Conservation (phyloP, 73 alveolate genomes). For the Paramecium biaurelia region DNA sequence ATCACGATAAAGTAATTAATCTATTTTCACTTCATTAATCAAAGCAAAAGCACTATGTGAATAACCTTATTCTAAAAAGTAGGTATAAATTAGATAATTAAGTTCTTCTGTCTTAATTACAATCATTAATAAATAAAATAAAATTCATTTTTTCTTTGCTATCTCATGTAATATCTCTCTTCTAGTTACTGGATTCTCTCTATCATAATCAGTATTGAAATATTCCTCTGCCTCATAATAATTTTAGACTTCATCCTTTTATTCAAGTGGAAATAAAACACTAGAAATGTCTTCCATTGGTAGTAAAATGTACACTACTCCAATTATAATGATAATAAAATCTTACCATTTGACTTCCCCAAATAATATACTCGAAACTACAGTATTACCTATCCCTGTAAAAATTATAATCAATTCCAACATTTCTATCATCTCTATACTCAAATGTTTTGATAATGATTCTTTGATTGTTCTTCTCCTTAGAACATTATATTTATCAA, state of each 20-base stretch:
- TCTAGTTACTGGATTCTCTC: constrained; percentile 66
- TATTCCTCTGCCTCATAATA: constrained; percentile 46
- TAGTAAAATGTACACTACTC: not conserved
- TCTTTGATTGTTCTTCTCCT: constrained; percentile 60
- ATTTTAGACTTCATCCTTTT: constrained; percentile 36
- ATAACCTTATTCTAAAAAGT: constrained; percentile 35
- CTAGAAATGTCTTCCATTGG: constrained; percentile 61
- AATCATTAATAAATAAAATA: not conserved
- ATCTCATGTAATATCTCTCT: constrained; percentile 38
- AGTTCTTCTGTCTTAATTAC: constrained; percentile 49
- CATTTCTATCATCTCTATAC: constrained; percentile 43
- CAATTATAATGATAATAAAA: constrained; percentile 34
- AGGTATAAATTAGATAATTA: constrained; percentile 18
- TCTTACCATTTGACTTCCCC: constrained; percentile 46
- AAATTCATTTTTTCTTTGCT: not conserved
- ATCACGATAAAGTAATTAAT: not conserved
- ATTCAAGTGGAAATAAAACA: constrained; percentile 49
- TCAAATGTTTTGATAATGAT: constrained; percentile 14
- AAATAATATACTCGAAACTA: constrained; percentile 20
- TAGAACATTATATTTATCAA: constrained; percentile 58
- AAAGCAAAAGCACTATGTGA: constrained; percentile 31
- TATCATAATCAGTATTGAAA: constrained; percentile 56
- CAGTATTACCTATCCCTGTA: constrained; percentile 36
- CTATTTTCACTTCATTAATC: constrained; percentile 12
- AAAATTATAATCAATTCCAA: constrained; percentile 38